Base-by-base conservation (phyloP, 345 rosid species). In the Kernera saxatilis region DNA sequence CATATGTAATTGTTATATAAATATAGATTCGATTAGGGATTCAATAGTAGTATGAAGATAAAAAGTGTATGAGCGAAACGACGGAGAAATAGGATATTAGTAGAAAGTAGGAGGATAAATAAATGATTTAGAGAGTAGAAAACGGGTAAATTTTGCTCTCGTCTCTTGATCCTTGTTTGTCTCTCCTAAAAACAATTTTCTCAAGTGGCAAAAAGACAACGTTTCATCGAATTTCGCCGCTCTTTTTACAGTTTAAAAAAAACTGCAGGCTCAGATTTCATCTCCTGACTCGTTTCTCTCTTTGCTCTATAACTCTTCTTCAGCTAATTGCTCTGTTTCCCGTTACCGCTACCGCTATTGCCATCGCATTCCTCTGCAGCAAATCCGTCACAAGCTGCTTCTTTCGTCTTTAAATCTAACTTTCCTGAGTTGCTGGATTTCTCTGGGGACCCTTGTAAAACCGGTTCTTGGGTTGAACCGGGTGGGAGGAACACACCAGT, bases 401-500 rank as follows among this genome's bases (percentile, higher is more conserved):
- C 74, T 27, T 68, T 66, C 8, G 60, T 27, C 48, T 44, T 66
- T 21, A 1, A 3, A 0, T 74, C 78, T 18, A 74, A 3, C 36
- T 74, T 74, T 5, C 67, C 67, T 59, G 46, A 13, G 46, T 39
- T 74, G 69, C 51, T 30, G 0, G 67, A 5, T 13, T 76, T 76
- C 29, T 69, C 66, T 8, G 29, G 45, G 39, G 59, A 69, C 23
- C 84, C 86, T 3, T 65, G 77, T 36, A 85, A 74, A 54, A 88
- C 86, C 3, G 77, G 58, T 32, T 74, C 78, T 59, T 67, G 69
- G 3, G 29, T 37, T 33, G 78, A 67, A 52, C 78, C 78, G 0
- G 91, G 96, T 77, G 99, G 99, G 68, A 94, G 93, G 82, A 91
- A 94, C 48, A 91, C 99, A 51, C 99, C 98, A 0, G 99, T 94